Evolutionary conservation across 345 rosid species (phyloP).

Genomic region (Trapa bicornis): DNA sequence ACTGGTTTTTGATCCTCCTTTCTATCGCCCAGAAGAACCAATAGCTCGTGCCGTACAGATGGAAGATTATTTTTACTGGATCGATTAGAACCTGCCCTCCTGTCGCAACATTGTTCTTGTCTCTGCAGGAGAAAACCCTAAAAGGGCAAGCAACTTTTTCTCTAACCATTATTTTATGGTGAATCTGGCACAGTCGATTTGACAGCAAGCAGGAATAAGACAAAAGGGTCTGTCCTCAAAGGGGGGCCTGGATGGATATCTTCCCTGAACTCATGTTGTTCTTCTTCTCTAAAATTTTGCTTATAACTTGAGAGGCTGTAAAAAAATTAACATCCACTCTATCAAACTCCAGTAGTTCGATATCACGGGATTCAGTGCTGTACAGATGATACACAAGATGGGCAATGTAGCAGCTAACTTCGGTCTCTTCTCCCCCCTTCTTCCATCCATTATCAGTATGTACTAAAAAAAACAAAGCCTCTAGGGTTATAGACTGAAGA

Average conservation of each 20-base stretch:
- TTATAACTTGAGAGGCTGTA: not conserved
- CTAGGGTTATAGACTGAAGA: not conserved
- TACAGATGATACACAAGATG: not conserved
- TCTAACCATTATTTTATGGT: not conserved
- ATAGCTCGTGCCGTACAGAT: too few species aligned
- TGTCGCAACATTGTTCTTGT: not conserved
- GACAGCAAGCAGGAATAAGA: too few species aligned
- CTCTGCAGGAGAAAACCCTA: not conserved
- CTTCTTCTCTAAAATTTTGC: not conserved
- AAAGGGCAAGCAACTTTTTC: not conserved
- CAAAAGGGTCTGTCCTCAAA: too few species aligned
- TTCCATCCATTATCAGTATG: not conserved
- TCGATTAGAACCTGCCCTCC: too few species aligned
- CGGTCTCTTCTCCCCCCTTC: not conserved
- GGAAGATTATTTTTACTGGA: too few species aligned
- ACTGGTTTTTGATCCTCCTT: not conserved
- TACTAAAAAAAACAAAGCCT: not conserved
- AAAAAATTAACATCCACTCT: too few species aligned
- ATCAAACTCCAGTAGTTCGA: not conserved
- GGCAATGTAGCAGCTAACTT: too few species aligned
- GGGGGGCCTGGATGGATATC: too few species aligned
- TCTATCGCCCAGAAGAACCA: too few species aligned
- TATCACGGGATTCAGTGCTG: not conserved
- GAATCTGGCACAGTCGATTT: not conserved
- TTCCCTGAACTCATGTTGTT: not conserved